Evolutionary conservation across 768 basidiomycete species (phyloP), one percentile per base, ranked within the genome.

Genomic region (Lentinula lateritia): DNA sequence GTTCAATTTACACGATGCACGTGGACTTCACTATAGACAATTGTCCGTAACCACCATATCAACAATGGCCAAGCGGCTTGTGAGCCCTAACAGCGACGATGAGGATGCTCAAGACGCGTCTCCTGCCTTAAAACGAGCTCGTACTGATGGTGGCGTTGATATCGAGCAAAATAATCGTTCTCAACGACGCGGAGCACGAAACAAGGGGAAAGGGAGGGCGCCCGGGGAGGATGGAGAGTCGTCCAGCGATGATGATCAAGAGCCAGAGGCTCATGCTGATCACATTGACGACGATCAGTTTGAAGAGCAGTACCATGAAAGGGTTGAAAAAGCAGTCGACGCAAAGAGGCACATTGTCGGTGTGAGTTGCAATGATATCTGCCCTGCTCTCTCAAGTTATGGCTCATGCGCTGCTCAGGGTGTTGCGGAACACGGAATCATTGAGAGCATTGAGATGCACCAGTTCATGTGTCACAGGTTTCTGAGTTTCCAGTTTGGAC

Each of bases 391-490:
- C 50, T 15, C n/a, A n/a, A 32, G 58, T 28, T 41, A 34, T 10
- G 16, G n/a, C 46, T 52, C 5, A 23, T 52, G 9, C 56, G n/a
- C 20, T 62, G 57, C 32, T 2, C 65, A 96, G 94, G 83, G 80
- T 13, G 79, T 92, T 50, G 92, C 95, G 5, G 89, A 95, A 55
- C 84, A 88, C 67, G 96, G 95, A 5, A 88, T 98, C 65, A 91
- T 98, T 63, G 89, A 93, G 66, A 80, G 81, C 38, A 83, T 97
- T 46, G 89, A 94, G 69, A 86, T 93, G 84, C 81, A 86, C 68
- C 89, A 98, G 69, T 98, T 98, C 75, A 96, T 98, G 95, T 97
- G 95, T 73, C 95, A 98, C 75, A 82, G 86, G 71, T 87, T 81
- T 73, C 79, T 95, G 50, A 87, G 81, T 1, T 92, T 97, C 73